Evolutionary conservation across 2,329 filamentous ascomycete species (phyloP), one percentile per base, ranked within the genome.

Genomic region (Trichoderma sp.): DNA sequence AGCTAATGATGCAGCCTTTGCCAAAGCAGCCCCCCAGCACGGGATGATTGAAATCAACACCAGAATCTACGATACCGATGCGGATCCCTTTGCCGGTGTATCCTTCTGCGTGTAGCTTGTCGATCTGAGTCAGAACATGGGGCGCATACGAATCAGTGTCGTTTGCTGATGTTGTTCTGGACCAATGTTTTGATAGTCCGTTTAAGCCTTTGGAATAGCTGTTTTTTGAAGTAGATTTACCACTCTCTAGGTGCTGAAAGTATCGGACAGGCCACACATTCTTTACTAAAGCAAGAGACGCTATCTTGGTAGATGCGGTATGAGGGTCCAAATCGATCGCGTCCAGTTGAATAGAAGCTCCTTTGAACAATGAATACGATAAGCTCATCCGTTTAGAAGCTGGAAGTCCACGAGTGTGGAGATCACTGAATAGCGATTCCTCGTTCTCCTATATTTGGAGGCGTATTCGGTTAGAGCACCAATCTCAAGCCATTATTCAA

Each of bases 111-210:
- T 79, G 80, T 35, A 87, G 76, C 78, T 83, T 82, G 73, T 86
- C 82, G 19, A 87, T 81, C 74, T 87, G 84, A 0, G 84, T 86
- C 82, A 86, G 84, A 67, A 84, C 72, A 63, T 87, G 85, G 0
- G 84, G 80, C 25, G 57, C 56, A 57, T 61, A 67, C 5, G 19
- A 25, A 25, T 13, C 64, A 58, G 27, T 27, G 32, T 54, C 45
- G 7, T 35, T 52, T n/a, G 39, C 27, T 34, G 59, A 29, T 32
- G 48, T 29, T 22, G 48, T 6, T 42, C 50, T 56, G 1, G 60
- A 39, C 7, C 9, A 29, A 54, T 39, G 48, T n/a, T 56, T 35
- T 17, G 25, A 64, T 5, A 52, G 3, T 5, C 5, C 6, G 22
- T 37, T 22, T 1, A 19, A 8, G 12, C 71, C 71, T 67, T 74